A percentile compares a stretch with the other conserved stretches of the same genome.
phyloP scores from a whole-genome alignment of 1,139 yeast genomes.

The Debaryomyces sp. region DNA sequence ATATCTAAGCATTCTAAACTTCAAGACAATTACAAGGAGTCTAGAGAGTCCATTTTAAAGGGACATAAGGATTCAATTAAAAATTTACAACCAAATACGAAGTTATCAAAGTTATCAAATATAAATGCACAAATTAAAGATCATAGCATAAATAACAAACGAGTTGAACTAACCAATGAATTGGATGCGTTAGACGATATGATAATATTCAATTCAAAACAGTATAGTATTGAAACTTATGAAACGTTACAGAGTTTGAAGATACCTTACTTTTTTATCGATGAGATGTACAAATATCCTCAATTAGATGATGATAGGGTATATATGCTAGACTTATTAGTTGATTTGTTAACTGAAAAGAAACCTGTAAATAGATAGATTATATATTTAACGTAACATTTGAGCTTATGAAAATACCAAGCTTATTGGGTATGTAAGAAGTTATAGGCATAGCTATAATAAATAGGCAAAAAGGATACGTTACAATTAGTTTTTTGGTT shows the following conservation, averaged over 20 bases:
- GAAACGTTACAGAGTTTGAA: constrained; percentile 19
- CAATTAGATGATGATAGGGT: constrained; percentile 25
- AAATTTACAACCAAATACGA: neutral
- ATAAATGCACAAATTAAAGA: constrained; percentile 9
- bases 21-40: constrained; percentile 19
- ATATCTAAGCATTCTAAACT: constrained; percentile 19
- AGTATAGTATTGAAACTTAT: constrained; percentile 20
- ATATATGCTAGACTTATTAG: constrained; percentile 20
- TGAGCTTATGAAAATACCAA: neutral
- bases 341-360: neutral
- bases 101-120: constrained; percentile 9
- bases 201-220: constrained; percentile 19
- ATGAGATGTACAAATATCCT: constrained; percentile 26
- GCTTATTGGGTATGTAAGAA: neutral
- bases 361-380: neutral
- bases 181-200: constrained; percentile 21
- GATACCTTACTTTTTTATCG: constrained; percentile 30
- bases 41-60: constrained; percentile 16
- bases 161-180: constrained; percentile 12
- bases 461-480: neutral
- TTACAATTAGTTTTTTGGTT: neutral
- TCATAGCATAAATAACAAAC: constrained; percentile 10
- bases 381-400: neutral
- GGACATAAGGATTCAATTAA: constrained; percentile 12
- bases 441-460: neutral